Evolutionary conservation across 2,329 filamentous ascomycete species (phyloP), one percentile per base, ranked within the genome.

Genomic region (Fusarium solani-melongenae): DNA sequence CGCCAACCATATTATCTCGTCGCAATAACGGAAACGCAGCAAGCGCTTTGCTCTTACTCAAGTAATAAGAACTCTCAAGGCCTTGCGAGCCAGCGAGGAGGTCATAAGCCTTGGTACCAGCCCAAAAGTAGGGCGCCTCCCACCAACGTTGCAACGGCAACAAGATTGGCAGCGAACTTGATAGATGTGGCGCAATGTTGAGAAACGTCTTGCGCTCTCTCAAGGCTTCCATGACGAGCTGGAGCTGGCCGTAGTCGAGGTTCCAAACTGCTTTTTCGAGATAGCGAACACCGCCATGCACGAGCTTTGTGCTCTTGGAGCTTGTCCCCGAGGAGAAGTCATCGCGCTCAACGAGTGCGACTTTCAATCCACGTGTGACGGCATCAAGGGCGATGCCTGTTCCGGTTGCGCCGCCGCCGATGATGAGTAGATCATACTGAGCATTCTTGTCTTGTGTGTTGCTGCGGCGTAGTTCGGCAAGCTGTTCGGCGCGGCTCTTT

Each of bases 201-300:
- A 96, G 84, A 81, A 96, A 96, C 76, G 94, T 95, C 81, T 93
- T 93, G 79, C 93, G 91, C 86, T 96, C 93, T 75, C 93, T 91
- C 61, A 96, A 88, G 39, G 93, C 93, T 83, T 96, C 93, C 81
- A 92, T 92, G 77, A 96, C 93, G 55, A 96, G 88, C 79, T 92
- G 86, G 79, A 94, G 93, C 88, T 96, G 93, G 75, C 91, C 92
- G 81, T 95, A 95, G 82, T 96, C 93, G 77, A 96, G 86, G 81
- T 95, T 93, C 91, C 92, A 94, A 58, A 96, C 91, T 63, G 93
- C 93, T 86, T 96, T 96, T 82, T 96, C 94, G 67, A 96, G 86
- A 81, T 96, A 96, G 74, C 93, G 90, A 68, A 96, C 94, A 79
- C 93, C 93, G 75, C 93, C 93, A 83, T 96, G 93, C 20, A 96